Conservation (phyloP, 768 basidiomycete species). For the Amanita rimosa region DNA sequence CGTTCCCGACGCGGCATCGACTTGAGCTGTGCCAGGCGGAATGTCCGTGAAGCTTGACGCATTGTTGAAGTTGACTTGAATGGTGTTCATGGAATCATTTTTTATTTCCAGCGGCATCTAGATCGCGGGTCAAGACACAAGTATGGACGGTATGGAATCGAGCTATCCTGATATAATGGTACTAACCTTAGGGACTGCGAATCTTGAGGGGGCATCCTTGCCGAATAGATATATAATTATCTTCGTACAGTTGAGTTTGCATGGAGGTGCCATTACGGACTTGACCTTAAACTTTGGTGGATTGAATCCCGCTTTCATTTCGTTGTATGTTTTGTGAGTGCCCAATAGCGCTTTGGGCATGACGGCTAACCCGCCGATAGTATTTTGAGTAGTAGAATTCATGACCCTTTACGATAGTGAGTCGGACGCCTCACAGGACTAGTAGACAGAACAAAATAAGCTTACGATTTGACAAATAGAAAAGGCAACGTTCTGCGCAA, state of each 20-base stretch:
- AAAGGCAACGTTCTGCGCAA: constrained; percentile 4
- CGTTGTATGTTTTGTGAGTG: background rate
- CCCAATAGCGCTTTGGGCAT: background rate
- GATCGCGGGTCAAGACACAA: background rate
- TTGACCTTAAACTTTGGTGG: background rate
- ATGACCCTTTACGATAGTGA: background rate
- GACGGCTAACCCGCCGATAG: background rate
- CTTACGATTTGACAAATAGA: background rate
- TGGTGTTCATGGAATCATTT: background rate
- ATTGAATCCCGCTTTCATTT: background rate
- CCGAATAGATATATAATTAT: background rate
- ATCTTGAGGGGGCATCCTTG: background rate
- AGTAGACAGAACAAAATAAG: background rate
- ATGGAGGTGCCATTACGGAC: background rate
- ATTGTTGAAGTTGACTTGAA: background rate
- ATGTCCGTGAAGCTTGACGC: background rate
- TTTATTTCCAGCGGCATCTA: background rate
- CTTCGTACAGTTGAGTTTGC: background rate
- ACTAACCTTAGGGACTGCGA: background rate
- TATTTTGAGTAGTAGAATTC: background rate
- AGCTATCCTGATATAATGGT: no score
- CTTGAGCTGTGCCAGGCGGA: background rate
- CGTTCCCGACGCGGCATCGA: background rate
- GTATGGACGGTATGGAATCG: background rate
- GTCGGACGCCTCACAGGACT: background rate